These are phyloP conservation scores for Parietichytrium sp. DNA, from an alignment of 108 stramenopile species.

Conservation along the genomic window DNA sequence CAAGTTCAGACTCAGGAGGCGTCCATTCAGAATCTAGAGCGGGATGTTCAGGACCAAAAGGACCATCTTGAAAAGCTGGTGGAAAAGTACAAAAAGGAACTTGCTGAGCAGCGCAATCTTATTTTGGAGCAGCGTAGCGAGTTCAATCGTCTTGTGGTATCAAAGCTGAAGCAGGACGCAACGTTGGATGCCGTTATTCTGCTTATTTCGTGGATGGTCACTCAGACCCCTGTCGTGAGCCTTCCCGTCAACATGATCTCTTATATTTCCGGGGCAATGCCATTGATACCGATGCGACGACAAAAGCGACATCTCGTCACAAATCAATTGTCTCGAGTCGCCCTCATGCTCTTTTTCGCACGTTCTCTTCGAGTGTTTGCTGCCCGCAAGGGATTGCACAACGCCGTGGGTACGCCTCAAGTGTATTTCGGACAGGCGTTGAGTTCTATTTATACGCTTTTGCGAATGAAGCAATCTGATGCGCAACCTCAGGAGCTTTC, in stretches of 20 bases:
- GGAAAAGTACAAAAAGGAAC: background rate
- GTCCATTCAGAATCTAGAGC: background rate
- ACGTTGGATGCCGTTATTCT: constrained; percentile 9
- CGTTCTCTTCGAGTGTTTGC: background rate
- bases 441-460: too few species aligned
- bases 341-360: background rate
- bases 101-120: background rate
- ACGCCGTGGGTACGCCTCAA: background rate
- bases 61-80: background rate
- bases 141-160: background rate
- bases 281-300: background rate
- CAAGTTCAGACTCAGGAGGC: constrained; percentile 13
- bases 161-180: constrained; percentile 27
- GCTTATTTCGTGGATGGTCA: background rate
- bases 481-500: too few species aligned
- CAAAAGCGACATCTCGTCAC: background rate
- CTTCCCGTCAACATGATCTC: background rate
- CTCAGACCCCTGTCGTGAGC: background rate
- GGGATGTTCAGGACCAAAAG: background rate
- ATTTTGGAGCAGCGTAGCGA: background rate
- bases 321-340: background rate
- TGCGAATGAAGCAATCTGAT: too few species aligned
- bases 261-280: background rate
- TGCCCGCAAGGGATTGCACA: background rate
- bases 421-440: constrained; percentile 7